Conservation (phyloP, 345 rosid genomes). For the Alliaria petiolata region DNA sequence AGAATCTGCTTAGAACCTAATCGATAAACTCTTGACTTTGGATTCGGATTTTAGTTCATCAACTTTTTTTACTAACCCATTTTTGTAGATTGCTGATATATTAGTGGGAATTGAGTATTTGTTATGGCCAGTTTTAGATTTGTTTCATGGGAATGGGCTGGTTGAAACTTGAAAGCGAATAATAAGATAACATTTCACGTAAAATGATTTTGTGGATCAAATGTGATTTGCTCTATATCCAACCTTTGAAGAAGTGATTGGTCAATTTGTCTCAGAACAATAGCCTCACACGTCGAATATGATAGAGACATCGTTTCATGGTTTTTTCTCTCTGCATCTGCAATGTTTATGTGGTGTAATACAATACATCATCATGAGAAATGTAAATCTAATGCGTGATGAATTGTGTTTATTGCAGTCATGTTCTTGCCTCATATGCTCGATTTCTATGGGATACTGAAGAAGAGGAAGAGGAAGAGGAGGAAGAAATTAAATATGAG, state of each 20-base stretch:
- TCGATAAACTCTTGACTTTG: background rate
- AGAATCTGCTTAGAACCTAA: background rate
- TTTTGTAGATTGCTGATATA: background rate
- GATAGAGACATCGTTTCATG: conserved; percentile 11
- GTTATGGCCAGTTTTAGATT: background rate
- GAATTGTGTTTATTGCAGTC: conserved; percentile 38
- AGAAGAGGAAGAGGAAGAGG: conserved; percentile 48
- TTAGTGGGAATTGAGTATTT: background rate
- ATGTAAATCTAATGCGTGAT: background rate
- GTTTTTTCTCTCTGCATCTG: background rate
- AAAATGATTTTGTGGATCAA: conserved; percentile 27
- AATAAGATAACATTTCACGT: background rate
- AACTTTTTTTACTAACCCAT: background rate
- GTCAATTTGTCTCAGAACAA: background rate
- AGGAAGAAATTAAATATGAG: conserved; percentile 10
- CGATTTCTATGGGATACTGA: conserved; percentile 69
- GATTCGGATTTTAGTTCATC: background rate
- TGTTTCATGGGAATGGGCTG: background rate
- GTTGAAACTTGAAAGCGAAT: background rate
- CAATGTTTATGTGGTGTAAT: background rate
- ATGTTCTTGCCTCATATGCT: conserved; percentile 72
- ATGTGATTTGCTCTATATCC: conserved; percentile 12
- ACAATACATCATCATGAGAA: background rate
- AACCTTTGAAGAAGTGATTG: conserved; percentile 22
- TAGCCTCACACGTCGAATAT: conserved; percentile 10